Evolutionary conservation across 2,329 filamentous ascomycete species (phyloP).

Genomic region (Colletotrichum agaves): DNA sequence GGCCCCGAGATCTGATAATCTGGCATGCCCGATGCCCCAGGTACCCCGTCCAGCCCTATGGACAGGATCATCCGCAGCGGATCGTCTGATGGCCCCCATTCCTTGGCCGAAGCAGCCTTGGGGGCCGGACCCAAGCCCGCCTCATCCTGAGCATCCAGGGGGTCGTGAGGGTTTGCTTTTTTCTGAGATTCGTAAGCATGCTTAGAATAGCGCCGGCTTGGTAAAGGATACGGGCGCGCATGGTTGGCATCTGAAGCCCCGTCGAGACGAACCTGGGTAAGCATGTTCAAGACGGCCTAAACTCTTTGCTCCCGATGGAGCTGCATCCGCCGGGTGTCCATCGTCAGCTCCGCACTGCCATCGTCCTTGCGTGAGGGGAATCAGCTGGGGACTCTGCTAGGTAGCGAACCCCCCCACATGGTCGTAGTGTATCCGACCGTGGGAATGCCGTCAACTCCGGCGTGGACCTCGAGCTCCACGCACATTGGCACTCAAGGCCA

Average conservation of each 20-base stretch:
- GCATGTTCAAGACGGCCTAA: background rate
- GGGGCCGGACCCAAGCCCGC: background rate
- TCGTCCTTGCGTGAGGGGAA: conserved; percentile 16
- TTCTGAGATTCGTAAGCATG: too few species aligned
- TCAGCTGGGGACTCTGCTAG: conserved; percentile 5
- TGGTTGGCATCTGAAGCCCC: background rate
- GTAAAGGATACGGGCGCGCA: too few species aligned
- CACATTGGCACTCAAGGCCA: background rate
- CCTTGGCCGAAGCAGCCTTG: background rate
- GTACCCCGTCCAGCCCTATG: conserved; percentile 27
- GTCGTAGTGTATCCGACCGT: conserved; percentile 20
- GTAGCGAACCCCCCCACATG: conserved; percentile 28
- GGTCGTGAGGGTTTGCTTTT: too few species aligned
- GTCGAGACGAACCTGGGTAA: background rate
- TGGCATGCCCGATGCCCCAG: conserved; percentile 18
- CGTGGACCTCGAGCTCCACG: conserved; percentile 25
- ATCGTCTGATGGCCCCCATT: conserved; percentile 33
- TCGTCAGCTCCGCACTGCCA: conserved; percentile 25
- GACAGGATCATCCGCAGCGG: conserved; percentile 21
- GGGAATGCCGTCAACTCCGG: conserved; percentile 18
- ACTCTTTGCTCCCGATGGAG: background rate
- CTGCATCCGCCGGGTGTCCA: background rate
- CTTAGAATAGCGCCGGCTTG: too few species aligned
- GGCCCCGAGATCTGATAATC: conserved; percentile 33
- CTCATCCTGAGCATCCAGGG: background rate